Base-by-base conservation (phyloP, 1,284 basidiomycete genomes). In the Porodaedalea pini region DNA sequence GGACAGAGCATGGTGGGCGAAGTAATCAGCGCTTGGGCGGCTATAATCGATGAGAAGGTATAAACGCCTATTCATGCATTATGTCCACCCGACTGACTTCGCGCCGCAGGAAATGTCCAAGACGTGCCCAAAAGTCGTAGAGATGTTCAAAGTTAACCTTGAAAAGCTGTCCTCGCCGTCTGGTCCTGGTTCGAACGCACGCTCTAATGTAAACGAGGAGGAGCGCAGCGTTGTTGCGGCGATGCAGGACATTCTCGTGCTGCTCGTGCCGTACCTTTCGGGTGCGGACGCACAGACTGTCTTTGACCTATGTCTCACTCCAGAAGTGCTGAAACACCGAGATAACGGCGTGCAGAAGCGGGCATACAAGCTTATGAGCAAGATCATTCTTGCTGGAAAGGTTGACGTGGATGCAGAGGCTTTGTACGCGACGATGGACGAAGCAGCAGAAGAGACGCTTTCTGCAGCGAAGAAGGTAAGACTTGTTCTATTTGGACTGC, bases 261-360 rank as follows among this genome's bases (percentile, higher is more conserved):
- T 97, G 21, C 80, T 98, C 37, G 78, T 97, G 2, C 93, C 95
- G 0, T 78, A 82, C 67, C 78, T 96, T n/a, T 83, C 85, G 0
- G 57, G 71, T 0, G 66, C 74, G 4, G 87, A 92, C 63, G 80
- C 82, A 1, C 73, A 74, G 7, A 74, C 77, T 2, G 77, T 94
- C 37, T 88, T 94, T 70, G 73, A 81, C 23, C 68, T 87, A 25
- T 86, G 79, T 61, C 73, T 88, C 27, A 75, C 78, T 1, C 68
- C 77, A 2, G 78, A 83, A 29, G 80, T 93, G 4, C 72, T 93
- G 1, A 80, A 78, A 44, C 85, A 83, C 67, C 80, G 78, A 62
- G 92, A 98, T 65, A 92, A 90, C 51, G 92, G 86, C 1, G 85
- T 98, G 1, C 97, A 99, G 75, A 99, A 99, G 74, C 92, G 96